phyloP scores from a whole-genome alignment of 495 filamentous ascomycete species.

The Articulospora tetracladia region DNA sequence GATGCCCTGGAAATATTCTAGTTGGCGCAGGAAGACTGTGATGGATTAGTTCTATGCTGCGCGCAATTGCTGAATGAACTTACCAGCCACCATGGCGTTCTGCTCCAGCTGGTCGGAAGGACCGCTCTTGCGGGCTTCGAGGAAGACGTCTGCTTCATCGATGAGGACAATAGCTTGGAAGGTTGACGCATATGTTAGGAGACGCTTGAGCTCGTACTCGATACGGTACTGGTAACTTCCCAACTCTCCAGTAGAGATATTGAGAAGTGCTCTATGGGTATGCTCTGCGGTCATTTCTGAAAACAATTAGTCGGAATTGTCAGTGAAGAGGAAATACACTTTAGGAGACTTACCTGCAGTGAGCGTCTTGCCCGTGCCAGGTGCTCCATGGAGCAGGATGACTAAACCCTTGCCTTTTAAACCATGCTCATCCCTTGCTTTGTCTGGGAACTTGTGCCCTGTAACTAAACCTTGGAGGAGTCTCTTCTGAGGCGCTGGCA shows the following conservation, averaged over 20 bases:
- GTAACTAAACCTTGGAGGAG: constrained; percentile 76
- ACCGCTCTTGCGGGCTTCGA: constrained; percentile 33
- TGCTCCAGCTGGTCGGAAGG: constrained; percentile 1
- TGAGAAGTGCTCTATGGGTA: constrained; percentile 9
- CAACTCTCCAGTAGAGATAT: constrained; percentile 59
- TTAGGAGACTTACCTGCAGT: constrained; percentile 74
- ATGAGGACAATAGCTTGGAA: constrained; percentile 35
- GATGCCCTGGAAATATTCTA: constrained; percentile 65
- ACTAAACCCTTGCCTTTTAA: constrained; percentile 74
- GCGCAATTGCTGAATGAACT: constrained; percentile 52
- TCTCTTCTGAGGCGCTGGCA: constrained; percentile 68
- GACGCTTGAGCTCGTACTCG: constrained; percentile 9
- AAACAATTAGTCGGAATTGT: too few relatives aligned
- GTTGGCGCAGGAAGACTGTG: constrained; percentile 62
- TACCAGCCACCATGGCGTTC: constrained; percentile 16
- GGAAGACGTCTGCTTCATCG: constrained; percentile 40
- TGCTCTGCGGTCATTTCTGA: constrained; percentile 14
- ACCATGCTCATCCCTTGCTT: constrained; percentile 67
- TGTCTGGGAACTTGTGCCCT: constrained; percentile 66
- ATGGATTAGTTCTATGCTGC: constrained; percentile 64
- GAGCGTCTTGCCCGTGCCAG: constrained; percentile 82
- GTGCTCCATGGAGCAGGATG: constrained; percentile 70
- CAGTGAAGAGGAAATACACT: too few relatives aligned
- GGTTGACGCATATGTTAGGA: constrained; percentile 11
- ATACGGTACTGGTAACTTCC: constrained; percentile 7